A percentile compares a stretch with the other conserved stretches of the same genome.
phyloP scores from a whole-genome alignment of 805 yeast genomes.

The Kazachstania bromeliacearum region DNA sequence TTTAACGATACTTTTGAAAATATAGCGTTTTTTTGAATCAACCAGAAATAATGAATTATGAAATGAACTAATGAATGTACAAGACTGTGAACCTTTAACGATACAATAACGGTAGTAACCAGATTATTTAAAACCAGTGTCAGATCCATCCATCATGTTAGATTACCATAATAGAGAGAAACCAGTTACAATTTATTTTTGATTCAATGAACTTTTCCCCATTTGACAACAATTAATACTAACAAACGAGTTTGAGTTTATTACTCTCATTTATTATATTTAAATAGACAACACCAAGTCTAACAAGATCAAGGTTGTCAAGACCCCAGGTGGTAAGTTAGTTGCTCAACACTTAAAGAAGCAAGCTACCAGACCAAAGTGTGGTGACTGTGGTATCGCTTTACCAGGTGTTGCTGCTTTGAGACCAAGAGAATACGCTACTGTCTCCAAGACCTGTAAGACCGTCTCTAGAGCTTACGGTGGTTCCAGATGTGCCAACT shows the following conservation, averaged over 20 bases:
- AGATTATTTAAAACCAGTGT: no score
- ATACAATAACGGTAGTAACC: no score
- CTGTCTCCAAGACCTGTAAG: constrained; percentile 91
- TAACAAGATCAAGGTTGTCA: constrained; percentile 98
- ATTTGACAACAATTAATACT: no score
- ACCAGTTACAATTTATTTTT: no score
- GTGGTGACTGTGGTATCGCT: constrained; percentile 80
- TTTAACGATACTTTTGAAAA: constrained; percentile 25
- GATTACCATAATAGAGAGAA: no score
- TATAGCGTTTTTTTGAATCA: not conserved
- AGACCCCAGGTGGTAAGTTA: constrained; percentile 99
- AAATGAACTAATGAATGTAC: not conserved
- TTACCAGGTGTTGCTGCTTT: constrained; percentile 85
- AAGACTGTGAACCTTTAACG: no score
- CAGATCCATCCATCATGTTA: no score
- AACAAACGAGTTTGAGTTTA: no score
- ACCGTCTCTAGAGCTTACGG: constrained; percentile 99
- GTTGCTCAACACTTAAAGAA: constrained; percentile 97
- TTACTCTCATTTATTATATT: no score
- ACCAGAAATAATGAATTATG: not conserved
- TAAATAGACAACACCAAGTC: constrained; percentile 93
- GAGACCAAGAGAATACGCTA: constrained; percentile 98
- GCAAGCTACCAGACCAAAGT: constrained; percentile 75
- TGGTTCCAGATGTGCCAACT: constrained; percentile 96
- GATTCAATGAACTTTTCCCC: no score